Conservation (phyloP, 495 filamentous ascomycete species). For the Usnea hakonensis region DNA sequence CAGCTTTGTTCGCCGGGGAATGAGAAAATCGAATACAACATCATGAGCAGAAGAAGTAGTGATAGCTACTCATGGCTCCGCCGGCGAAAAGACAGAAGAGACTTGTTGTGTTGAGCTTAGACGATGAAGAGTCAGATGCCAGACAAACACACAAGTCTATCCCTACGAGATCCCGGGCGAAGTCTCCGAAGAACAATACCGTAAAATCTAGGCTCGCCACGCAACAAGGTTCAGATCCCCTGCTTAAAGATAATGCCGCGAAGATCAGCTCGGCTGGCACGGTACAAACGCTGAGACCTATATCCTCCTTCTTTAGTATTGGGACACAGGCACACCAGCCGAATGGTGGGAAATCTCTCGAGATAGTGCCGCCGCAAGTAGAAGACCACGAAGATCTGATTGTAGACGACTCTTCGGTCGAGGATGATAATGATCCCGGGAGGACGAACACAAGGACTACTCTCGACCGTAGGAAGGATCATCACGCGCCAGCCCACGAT, state of each 20-base stretch:
- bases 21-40: background rate
- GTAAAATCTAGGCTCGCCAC: background rate
- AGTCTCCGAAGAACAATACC: background rate
- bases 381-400: slow-evolving; percentile 35
- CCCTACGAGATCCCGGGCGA: slow-evolving; percentile 13
- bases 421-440: slow-evolving; percentile 23
- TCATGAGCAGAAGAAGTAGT: background rate
- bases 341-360: background rate
- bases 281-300: slow-evolving; percentile 22
- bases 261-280: slow-evolving; percentile 13
- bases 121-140: slow-evolving; percentile 31
- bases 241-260: slow-evolving; percentile 15
- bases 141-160: slow-evolving; percentile 13
- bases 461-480: slow-evolving; percentile 21
- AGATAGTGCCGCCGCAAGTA: slow-evolving; percentile 6
- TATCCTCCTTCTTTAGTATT: slow-evolving; percentile 39
- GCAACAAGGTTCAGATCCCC: background rate
- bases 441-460: slow-evolving; percentile 5
- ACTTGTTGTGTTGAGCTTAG: slow-evolving; percentile 37
- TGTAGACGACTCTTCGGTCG: slow-evolving; percentile 33
- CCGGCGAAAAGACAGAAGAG: slow-evolving; percentile 43
- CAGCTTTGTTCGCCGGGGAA: background rate
- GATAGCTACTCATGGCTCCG: slow-evolving; percentile 33
- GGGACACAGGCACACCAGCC: slow-evolving; percentile 26
- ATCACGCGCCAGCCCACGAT: slow-evolving; percentile 2